These are phyloP conservation scores for Crithidia fasciculata DNA, from an alignment of 208 protist genomes.

Conservation along the genomic window DNA sequence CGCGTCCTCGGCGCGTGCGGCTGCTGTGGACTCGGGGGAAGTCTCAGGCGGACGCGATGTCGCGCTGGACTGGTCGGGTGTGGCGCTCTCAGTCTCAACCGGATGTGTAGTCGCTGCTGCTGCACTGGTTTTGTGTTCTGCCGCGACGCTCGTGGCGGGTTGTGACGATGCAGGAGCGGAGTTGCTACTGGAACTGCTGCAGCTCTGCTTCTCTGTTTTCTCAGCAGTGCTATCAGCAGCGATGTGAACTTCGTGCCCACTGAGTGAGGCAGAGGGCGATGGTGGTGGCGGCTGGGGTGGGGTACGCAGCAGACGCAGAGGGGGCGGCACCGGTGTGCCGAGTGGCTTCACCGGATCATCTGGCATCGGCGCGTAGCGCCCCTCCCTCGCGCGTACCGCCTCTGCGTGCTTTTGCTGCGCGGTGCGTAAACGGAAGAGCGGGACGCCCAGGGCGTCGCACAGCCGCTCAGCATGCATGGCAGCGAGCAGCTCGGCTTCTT, in stretches of 20 bases:
- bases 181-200: no score
- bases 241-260: no score
- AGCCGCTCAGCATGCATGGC: conserved; percentile 89
- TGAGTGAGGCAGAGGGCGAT: neutral
- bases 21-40: neutral
- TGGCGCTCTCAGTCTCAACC: no score
- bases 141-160: no score
- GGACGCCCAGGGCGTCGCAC: conserved; percentile 72
- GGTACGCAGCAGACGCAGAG: conserved; percentile 63
- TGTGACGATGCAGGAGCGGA: no score
- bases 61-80: no score
- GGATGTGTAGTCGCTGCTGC: no score
- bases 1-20: neutral
- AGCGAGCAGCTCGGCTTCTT: conserved; percentile 78
- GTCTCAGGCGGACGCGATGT: no score
- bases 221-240: neutral
- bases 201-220: neutral
- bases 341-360: conserved; percentile 65
- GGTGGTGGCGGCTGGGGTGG: neutral
- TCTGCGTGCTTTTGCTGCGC: conserved; percentile 81
- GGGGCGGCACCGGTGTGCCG: conserved; percentile 66
- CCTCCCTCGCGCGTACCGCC: conserved; percentile 37
- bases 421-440: conserved; percentile 65
- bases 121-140: no score
- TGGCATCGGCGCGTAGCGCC: conserved; percentile 71